Percentiles rank a stretch among this genome's conserved stretches.
These are phyloP conservation scores for Peronosclerospora sorghi DNA, from an alignment of 352 stramenopile genomes.

Conservation along the genomic window DNA sequence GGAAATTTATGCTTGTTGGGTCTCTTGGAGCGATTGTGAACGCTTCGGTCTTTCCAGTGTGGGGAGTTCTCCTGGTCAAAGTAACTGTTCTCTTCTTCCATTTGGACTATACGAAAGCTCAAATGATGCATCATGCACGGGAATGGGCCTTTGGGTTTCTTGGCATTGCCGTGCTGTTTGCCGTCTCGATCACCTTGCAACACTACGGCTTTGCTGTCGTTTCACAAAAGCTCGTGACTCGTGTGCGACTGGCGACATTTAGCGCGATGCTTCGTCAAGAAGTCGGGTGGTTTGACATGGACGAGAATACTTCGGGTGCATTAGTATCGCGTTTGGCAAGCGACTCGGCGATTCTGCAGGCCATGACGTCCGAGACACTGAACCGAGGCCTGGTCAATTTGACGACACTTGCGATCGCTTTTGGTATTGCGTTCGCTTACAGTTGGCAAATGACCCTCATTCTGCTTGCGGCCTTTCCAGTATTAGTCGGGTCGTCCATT, in stretches of 20 bases:
- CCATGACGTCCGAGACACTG: constrained; percentile 58
- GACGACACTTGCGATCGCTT: constrained; percentile 31
- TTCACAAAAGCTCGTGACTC: constrained; percentile 41
- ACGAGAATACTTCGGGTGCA: constrained; percentile 61
- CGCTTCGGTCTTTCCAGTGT: constrained; percentile 39
- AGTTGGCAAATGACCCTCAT: constrained; percentile 53
- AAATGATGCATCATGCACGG: constrained; percentile 35
- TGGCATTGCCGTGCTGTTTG: constrained; percentile 23
- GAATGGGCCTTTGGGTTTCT: constrained; percentile 39
- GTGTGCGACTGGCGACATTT: constrained; percentile 44
- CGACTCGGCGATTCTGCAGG: constrained; percentile 67
- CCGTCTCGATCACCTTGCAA: constrained; percentile 34
- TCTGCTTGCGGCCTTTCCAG: constrained; percentile 23
- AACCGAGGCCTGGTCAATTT: constrained; percentile 39
- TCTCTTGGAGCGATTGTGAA: constrained; percentile 26
- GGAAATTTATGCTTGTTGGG: constrained; percentile 26
- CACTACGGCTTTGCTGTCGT: constrained; percentile 48
- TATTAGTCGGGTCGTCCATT: constrained; percentile 21
- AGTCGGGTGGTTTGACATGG: constrained; percentile 72
- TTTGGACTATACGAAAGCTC: constrained; percentile 28
- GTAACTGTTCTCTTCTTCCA: constrained; percentile 44
- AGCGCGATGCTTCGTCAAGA: constrained; percentile 63
- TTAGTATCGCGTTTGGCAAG: constrained; percentile 59
- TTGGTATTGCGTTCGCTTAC: constrained; percentile 43
- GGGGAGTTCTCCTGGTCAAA: constrained; percentile 38